Base-by-base conservation (phyloP, 148 eudicot genomes). In the Arbutus unedo region DNA sequence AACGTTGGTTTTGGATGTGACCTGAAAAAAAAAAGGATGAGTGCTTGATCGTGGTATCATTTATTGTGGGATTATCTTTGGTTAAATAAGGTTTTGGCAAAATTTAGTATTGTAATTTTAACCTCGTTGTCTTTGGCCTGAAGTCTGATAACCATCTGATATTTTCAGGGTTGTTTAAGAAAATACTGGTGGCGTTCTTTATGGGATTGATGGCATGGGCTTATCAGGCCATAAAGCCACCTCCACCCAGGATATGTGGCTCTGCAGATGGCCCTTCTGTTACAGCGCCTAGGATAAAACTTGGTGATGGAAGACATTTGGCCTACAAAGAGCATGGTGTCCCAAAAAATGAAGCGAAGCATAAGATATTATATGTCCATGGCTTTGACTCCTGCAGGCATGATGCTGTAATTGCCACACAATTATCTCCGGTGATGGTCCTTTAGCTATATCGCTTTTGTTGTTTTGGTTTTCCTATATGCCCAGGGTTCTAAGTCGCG, bases 271-370 rank as follows among this genome's bases (percentile, higher is more conserved):
- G 95, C 16, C 98, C 98, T 62, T 93, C 93, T 7, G 59, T 95
- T 78, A 92, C 98, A 15, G 91, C 92, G 45, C 90, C 93, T 1
- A 89, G 98, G 87, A 86, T 95, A 45, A 88, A 87, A 90, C 90
- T 93, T 49, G 88, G 90, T 21, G 98, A 93, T 85, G 98, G 98
- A 76, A 92, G 98, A 67, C 88, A 91, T 87, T 89, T 95, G 84
- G 96, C 98, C 66, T 93, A 93, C 88, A 86, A 89, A 86, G 98
- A 91, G 72, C 79, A 83, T 80, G 96, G 98, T 78, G 91, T 93
- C 43, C 91, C 96, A 9, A 90, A 76, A 82, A 90, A 95, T 43
- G 64, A 53, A 76, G 98, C 96, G 4, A 89, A 91, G 75, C 81
- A 90, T 84, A 92, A 90, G 79, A 89, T 95, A 41, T 78, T 95